Base-by-base conservation (phyloP, 176 grass and related monocot species). In the Dendrocalamus sinicus region DNA sequence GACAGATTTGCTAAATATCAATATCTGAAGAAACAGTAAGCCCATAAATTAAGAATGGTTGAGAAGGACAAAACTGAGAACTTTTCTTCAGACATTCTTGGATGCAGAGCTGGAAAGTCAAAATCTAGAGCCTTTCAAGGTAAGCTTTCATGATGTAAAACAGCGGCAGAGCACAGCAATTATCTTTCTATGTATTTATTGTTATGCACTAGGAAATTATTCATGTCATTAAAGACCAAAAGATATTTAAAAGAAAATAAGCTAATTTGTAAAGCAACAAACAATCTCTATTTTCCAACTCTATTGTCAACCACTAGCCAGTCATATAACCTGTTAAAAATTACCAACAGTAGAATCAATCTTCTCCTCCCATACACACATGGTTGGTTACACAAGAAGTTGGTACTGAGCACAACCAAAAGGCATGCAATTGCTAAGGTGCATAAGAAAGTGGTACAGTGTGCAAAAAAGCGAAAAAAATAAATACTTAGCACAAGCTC, bases 291-390 rank as follows among this genome's bases (percentile, higher is more conserved):
- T 71, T 45, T 16, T 8, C 26, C 13, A 65, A 65, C 13, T 6
- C 13, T 65, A 32, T 8, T 65, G 5, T 65, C 62, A 32, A 32
- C 26, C 20, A 16, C 16, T 71, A 71, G 40, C 68, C 23, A 71
- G 20, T n/a, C 40, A 71, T n/a, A 71, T 71, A 41, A 71, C 68
- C 40, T 65, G 62, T 71, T 71, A 41, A 45, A 40, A 23, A 12
- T 44, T 71, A 22, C 68, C 16, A 71, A 12, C 68, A 32, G 10
- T n/a, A 46, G 6, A 71, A 44, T 40, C 62, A 65, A 65, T 15
- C 62, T 65, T 65, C 62, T 13, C 23, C 22, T 62, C 24, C 13
- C 26, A 65, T 16, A 15, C 13, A 14, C 35, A 9, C 68, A 23
- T 70, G 20, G 10, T 71, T 71, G 1, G 40, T 23, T 44, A 71